Base-by-base conservation (phyloP, 768 basidiomycete genomes). In the Daedalea quercina region DNA sequence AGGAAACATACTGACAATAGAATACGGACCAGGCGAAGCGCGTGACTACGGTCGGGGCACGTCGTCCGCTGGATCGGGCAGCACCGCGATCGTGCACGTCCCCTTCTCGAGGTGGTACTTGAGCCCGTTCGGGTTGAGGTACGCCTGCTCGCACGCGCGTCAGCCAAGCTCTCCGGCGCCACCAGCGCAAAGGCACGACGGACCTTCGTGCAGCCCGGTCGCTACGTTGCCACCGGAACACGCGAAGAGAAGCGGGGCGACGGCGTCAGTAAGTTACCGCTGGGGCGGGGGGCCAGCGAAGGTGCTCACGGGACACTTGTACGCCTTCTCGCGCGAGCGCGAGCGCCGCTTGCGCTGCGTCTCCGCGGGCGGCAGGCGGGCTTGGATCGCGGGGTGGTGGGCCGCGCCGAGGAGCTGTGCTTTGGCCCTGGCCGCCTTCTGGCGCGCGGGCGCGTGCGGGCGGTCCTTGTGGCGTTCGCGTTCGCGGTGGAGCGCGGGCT, bases 51-150 rank as follows among this genome's bases (percentile, higher is more conserved):
- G 48, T 19, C 48, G 12, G 19, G 19, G 48, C 40, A 19, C 40
- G 22, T 26, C 31, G 31, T 7, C 15, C 48, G 31, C 44, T 7
- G 37, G 13, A 6, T 15, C 37, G 37, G 37, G 37, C 15, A 7
- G 19, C 8, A 15, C 6, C 37, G 15, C 37, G 37, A 76, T 68
- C 53, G 71, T 75, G 63, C 85, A 85, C 2, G 79, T 83, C 11
- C 84, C 84, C 60, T 81, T 84, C 59, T 82, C 79, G 47, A 81
- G 65, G 58, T 85, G 84, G 59, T 86, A 84, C 63, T 82, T 82
- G 44, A 85, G 69, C 9, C 85, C 84, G 56, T 84, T 85, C 8
- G 81, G 76, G 64, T 82, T 84, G 40, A 83, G 73, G 60, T 86
- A 86, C 25, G 76, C 67, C 76, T 83, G 60, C 19, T 40, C 45